Evolutionary conservation across 2,329 filamentous ascomycete species (phyloP).

Genomic region (Fusarium sp.): DNA sequence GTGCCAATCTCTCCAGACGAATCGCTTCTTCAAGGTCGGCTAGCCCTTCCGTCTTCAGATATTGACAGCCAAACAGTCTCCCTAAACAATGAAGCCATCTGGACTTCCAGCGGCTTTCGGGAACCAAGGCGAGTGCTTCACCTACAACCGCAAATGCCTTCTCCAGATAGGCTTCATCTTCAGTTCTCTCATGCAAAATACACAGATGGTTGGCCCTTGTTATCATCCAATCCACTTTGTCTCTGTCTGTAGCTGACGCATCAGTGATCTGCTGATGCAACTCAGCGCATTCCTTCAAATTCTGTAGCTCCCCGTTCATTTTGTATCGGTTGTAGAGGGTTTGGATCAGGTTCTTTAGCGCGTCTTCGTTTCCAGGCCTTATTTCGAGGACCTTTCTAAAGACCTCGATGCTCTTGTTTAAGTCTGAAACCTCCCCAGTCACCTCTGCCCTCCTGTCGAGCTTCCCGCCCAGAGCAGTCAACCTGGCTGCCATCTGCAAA

Average conservation of each 20-base stretch:
- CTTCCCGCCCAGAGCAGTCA: background rate
- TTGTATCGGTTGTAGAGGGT: background rate
- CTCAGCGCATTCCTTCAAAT: background rate
- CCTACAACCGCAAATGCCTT: background rate
- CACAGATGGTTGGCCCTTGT: background rate
- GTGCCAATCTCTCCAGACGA: background rate
- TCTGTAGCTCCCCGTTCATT: background rate
- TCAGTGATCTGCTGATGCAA: background rate
- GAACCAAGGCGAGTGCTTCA: background rate
- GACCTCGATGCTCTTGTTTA: background rate
- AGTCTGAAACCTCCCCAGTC: rapidly evolving
- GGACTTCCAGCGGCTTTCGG: background rate
- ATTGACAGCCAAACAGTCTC: background rate
- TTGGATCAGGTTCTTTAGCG: background rate
- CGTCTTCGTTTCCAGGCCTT: background rate
- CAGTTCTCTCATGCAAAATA: background rate
- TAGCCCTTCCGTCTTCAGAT: background rate
- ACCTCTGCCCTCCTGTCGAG: background rate
- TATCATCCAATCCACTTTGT: background rate
- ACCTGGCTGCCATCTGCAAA: rapidly evolving
- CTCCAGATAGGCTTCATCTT: background rate
- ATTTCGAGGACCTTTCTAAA: rapidly evolving
- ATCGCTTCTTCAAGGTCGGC: background rate
- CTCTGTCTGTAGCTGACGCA: background rate
- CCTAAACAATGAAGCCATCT: background rate